Percentiles rank a stretch among this genome's conserved stretches.
phyloP scores from a whole-genome alignment of 257 asterid species.

The Fraxinus americana region DNA sequence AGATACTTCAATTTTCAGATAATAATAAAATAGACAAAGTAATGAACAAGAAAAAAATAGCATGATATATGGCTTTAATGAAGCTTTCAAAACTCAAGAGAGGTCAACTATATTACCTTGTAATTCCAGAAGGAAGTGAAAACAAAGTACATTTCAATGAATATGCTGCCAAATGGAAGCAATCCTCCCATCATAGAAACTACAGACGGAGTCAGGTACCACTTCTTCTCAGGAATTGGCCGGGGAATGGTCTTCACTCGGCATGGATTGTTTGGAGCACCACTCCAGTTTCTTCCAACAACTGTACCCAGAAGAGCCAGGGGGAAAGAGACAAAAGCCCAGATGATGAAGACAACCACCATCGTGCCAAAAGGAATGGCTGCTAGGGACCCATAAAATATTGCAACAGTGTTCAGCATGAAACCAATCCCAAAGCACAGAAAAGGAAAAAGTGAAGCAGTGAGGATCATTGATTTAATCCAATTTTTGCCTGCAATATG shows the following conservation, averaged over 20 bases:
- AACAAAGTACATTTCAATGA: constrained; percentile 69
- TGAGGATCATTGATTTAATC: constrained; percentile 67
- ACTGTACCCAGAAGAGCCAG: constrained; percentile 67
- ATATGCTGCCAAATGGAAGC: constrained; percentile 69
- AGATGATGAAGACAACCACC: constrained; percentile 62
- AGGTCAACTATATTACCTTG: constrained; percentile 43
- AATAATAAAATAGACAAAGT: background rate
- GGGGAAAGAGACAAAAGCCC: constrained; percentile 68
- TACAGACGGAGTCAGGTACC: constrained; percentile 64
- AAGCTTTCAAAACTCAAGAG: background rate
- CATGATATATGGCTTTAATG: background rate
- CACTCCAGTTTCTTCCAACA: constrained; percentile 69
- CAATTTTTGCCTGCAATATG: constrained; percentile 53
- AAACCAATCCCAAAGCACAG: constrained; percentile 68
- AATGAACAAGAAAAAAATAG: background rate
- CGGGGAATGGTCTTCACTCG: constrained; percentile 72
- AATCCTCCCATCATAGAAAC: constrained; percentile 70
- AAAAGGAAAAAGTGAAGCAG: constrained; percentile 67
- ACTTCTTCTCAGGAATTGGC: constrained; percentile 88
- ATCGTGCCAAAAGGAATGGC: constrained; percentile 75
- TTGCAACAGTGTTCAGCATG: constrained; percentile 58
- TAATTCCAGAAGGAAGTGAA: constrained; percentile 76
- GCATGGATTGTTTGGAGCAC: constrained; percentile 68
- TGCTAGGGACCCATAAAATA: constrained; percentile 64
- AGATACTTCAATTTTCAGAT: background rate